Percentiles rank a stretch among this genome's conserved stretches.
Evolutionary conservation across 306 rosid species (phyloP).

Genomic region (Dryas alaskensis): DNA sequence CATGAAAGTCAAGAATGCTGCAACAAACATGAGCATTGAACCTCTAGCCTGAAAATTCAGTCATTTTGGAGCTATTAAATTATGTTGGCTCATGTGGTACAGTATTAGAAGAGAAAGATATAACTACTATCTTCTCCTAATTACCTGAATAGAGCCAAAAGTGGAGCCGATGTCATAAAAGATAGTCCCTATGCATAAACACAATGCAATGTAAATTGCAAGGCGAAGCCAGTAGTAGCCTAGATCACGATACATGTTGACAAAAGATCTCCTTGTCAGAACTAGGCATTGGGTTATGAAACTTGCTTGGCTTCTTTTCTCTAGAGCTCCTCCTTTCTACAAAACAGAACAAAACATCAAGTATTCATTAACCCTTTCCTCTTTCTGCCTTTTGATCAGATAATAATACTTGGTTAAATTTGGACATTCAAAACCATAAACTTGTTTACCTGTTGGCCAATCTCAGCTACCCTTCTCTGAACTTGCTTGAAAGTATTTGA

Average conservation of each 20-base stretch:
- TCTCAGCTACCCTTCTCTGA: constrained; percentile 18
- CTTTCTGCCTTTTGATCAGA: background rate
- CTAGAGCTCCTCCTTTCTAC: constrained; percentile 23
- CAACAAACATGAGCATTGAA: constrained; percentile 55
- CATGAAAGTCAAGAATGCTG: constrained; percentile 64
- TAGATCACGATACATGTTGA: constrained; percentile 47
- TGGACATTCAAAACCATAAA: background rate
- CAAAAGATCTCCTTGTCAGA: constrained; percentile 43
- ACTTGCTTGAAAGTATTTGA: constrained; percentile 25
- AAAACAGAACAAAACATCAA: background rate
- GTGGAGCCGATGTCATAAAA: constrained; percentile 35
- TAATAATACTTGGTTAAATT: background rate
- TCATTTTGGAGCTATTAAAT: background rate
- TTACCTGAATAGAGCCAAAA: constrained; percentile 43
- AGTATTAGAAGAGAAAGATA: background rate
- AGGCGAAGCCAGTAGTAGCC: constrained; percentile 57
- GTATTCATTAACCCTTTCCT: background rate
- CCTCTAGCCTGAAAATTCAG: constrained; percentile 55
- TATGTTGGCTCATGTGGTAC: background rate
- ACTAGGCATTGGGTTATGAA: constrained; percentile 36
- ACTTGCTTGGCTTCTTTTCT: constrained; percentile 39
- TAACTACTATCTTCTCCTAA: background rate
- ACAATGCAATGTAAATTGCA: constrained; percentile 38
- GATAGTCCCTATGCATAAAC: constrained; percentile 38
- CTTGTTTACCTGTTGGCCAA: constrained; percentile 23